Evolutionary conservation across 441 rosid genomes (phyloP), one percentile per base, ranked within the genome.

Genomic region (Raphanus hybrid): DNA sequence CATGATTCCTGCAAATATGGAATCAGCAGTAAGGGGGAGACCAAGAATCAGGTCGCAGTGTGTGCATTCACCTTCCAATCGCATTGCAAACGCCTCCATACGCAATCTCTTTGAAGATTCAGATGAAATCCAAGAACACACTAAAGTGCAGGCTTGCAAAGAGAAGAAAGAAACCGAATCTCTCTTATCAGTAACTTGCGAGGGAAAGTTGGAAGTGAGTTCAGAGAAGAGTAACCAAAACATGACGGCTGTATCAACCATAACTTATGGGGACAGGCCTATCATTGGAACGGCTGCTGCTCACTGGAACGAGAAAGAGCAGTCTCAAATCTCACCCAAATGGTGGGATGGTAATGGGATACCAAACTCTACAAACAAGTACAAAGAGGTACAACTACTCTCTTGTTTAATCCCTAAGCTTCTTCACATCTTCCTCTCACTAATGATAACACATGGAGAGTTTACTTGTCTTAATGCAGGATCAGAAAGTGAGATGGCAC

Each of bases 331-430:
- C 76, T 69, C 88, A n/a, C 91, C 89, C n/a, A 94, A 87, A 81
- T 90, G 96, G 91, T 94, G 97, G 97, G 97, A 94, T 83, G 97
- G 98, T 35, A 94, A 94, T 78, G 97, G 99, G 67, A 94, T 92
- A 78, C 98, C 98, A 57, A 94, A 94, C 82, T 90, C 98, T 45
- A 94, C 98, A 48, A 92, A 85, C 82, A 94, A 92, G 80, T 92
- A 94, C 85, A 94, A 91, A 86, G 98, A 94, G 97, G 98, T 94
- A 29, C 32, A 85, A 85, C 32, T 52, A 84, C 20, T 27, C 60
- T 70, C 37, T 3, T 18, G 41, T 35, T 71, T 64, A 4, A 3
- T 57, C 71, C 18, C 27, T 26, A 18, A 0, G 61, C 27, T 55
- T 61, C 54, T 55, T 27, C 68, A 52, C 57, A 43, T 27, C 18